Base-by-base conservation (phyloP, 2,329 filamentous ascomycete genomes). In the Fusarium clavum region DNA sequence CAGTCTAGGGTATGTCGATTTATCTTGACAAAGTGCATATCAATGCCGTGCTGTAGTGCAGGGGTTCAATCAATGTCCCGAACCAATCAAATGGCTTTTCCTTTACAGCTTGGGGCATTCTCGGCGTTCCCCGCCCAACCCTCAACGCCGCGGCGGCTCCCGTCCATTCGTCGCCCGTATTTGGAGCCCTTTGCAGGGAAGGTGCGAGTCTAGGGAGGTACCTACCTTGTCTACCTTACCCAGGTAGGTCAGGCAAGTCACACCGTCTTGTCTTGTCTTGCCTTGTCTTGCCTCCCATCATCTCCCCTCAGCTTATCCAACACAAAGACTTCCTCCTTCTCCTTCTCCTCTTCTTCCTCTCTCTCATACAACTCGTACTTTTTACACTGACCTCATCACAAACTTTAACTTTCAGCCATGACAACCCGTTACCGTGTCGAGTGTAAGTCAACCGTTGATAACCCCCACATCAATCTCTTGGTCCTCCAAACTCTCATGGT, bases 351-450 rank as follows among this genome's bases (percentile, higher is more conserved):
- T 7, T n/a, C 34, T 7, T 34, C 32, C 16, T 38, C 8, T 18
- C 7, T 34, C 16, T 47, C 41, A 53, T 41, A 45, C 40, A 58
- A 48, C 44, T 48, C 38, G 20, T n/a, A 32, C 30, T 40, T 16
- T 30, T 30, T 30, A 14, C 24, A 22, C 12, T 34, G 52, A 24
- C 25, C 38, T 24, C n/a, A 47, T 25, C 24, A 16, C 20, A 55
- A 47, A 48, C 30, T 38, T 30, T 13, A 48, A 24, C 24, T n/a
- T 8, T 10, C 24, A 67, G 59, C 48, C 68, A 91, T 90, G 88
- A 90, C 88, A 41, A 87, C 87, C 32, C 83, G 88, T 68, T 91
- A 91, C 77, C 86, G 89, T 66, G 92, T 94, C 70, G 92, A 94
- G 82, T 94, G 89, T 82, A 80, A 58, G 89, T 82, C 53, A 49